Evolutionary conservation across 1,284 basidiomycete genomes (phyloP), one percentile per base, ranked within the genome.

Genomic region (Malassezia yamatoensis): DNA sequence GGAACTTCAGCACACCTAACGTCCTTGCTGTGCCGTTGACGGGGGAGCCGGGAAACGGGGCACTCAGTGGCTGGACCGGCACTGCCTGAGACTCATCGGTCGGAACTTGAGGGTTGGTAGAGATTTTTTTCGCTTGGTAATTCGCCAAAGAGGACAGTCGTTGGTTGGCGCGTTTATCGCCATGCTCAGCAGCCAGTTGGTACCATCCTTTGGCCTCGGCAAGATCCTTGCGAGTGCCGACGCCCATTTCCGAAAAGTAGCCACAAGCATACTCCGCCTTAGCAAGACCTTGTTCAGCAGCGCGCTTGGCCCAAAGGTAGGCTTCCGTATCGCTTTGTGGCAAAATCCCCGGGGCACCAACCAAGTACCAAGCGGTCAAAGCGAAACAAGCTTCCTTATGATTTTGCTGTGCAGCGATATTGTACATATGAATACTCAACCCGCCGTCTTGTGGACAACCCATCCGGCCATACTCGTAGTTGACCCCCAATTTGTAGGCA

Each of bases 401-500:
- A 67, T 85, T 85, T 78, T 96, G 91, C 75, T 96, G 93, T 2
- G 93, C 94, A 21, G 59, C 70, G 60, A 74, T 74, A 63, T 74
- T 78, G 77, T 98, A 98, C 78, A 96, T 98, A 78, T 98, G 93
- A 69, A 98, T 98, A 47, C 88, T 91, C 55, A 98, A 80, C 16
- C 94, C 93, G 1, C 90, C 83, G 75, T 98, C 93, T 73, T 91
- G 87, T n/a, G 93, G 93, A 70, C 93, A 98, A 13, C 90, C 90
- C 84, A 96, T 87, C 79, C 90, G 90, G 39, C 93, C 94, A 77
- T 96, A 98, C 79, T 98, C 93, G 77, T 98, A 98, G 77, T 93
- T 96, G 77, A 98, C 93, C 42, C 93, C 93, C 54, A 98, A 79
- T 66, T 90, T 85, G 78, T 93, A 90, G 42, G 93, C 93, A 68